These are phyloP conservation scores for Neospermospora avenae DNA, from an alignment of 2,329 filamentous ascomycete genomes.

Conservation along the genomic window DNA sequence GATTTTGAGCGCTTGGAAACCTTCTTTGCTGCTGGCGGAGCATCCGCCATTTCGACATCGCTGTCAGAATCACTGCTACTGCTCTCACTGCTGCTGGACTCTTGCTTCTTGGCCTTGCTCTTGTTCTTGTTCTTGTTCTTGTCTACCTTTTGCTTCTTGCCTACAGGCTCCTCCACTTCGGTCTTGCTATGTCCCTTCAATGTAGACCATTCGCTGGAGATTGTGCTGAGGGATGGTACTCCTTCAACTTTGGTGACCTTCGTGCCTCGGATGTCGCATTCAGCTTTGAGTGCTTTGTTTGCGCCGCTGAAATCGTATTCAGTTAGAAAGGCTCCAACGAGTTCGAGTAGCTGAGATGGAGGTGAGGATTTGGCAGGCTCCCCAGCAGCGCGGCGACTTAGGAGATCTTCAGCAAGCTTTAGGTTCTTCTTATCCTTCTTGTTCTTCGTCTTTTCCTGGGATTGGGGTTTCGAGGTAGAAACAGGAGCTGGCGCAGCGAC, in stretches of 20 bases:
- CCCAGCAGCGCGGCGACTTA: slow-evolving; percentile 27
- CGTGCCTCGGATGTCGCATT: slow-evolving; percentile 45
- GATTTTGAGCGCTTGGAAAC: slow-evolving; percentile 33
- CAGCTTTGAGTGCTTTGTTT: slow-evolving; percentile 59
- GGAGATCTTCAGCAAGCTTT: slow-evolving; percentile 30
- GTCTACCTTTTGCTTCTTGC: slow-evolving; percentile 25
- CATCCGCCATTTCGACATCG: slow-evolving; percentile 37
- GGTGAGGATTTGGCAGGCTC: slow-evolving; percentile 38
- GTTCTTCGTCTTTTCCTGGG: slow-evolving; percentile 20
- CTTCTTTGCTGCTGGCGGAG: slow-evolving; percentile 35
- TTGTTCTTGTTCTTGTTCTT: slow-evolving; percentile 33
- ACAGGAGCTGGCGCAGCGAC: not conserved
- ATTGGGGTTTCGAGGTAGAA: slow-evolving; percentile 14
- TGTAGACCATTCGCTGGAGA: slow-evolving; percentile 41
- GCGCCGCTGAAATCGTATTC: slow-evolving; percentile 63
- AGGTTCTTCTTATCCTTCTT: slow-evolving; percentile 34
- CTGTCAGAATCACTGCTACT: slow-evolving; percentile 30
- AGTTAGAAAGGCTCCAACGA: slow-evolving; percentile 64
- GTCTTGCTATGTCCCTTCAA: slow-evolving; percentile 23
- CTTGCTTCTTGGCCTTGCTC: slow-evolving; percentile 33
- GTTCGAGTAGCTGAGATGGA: slow-evolving; percentile 60
- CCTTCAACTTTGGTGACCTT: slow-evolving; percentile 44
- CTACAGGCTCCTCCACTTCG: slow-evolving; percentile 8
- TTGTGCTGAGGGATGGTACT: slow-evolving; percentile 35
- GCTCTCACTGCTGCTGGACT: slow-evolving; percentile 37